Evolutionary conservation across 2,329 filamentous ascomycete genomes (phyloP).

Genomic region (Fusarium oxysporum): DNA sequence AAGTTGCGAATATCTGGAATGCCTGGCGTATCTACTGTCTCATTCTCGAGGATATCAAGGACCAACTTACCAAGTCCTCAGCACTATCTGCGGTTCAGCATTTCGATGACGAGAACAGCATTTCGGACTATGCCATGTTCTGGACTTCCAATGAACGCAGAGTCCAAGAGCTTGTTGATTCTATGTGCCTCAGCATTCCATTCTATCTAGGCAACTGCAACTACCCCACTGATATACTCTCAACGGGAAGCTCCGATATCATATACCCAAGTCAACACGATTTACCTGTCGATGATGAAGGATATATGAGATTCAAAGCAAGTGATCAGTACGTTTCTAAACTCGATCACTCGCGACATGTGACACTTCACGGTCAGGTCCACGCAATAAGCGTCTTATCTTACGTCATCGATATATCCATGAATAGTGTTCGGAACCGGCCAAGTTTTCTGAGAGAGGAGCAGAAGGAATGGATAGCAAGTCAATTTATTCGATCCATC

Average conservation of each 20-base stretch:
- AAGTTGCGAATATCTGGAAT: slow-evolving; percentile 36
- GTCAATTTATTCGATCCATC: slow-evolving; percentile 9
- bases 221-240: not conserved
- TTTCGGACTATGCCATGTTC: rapidly evolving
- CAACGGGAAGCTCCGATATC: not conserved
- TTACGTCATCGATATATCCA: not conserved
- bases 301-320: not conserved
- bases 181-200: slow-evolving; percentile 24
- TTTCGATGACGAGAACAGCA: rapidly evolving
- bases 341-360: slow-evolving; percentile 23
- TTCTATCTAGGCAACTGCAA: slow-evolving; percentile 34
- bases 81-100: rapidly evolving
- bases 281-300: not conserved
- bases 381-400: slow-evolving; percentile 19
- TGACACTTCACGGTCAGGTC: slow-evolving; percentile 7
- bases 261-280: slow-evolving; percentile 29
- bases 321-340: slow-evolving; percentile 11
- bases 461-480: slow-evolving; percentile 15
- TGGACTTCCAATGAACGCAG: not conserved
- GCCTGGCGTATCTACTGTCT: slow-evolving; percentile 26
- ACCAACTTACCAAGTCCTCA: rapidly evolving
- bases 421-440: not conserved
- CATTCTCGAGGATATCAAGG: not conserved
- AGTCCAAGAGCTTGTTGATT: not conserved
- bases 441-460: not conserved